A percentile compares a stretch with the other conserved stretches of the same genome.
Evolutionary conservation across 2,329 filamentous ascomycete genomes (phyloP).

Genomic region (Triangularia verruculosa): DNA sequence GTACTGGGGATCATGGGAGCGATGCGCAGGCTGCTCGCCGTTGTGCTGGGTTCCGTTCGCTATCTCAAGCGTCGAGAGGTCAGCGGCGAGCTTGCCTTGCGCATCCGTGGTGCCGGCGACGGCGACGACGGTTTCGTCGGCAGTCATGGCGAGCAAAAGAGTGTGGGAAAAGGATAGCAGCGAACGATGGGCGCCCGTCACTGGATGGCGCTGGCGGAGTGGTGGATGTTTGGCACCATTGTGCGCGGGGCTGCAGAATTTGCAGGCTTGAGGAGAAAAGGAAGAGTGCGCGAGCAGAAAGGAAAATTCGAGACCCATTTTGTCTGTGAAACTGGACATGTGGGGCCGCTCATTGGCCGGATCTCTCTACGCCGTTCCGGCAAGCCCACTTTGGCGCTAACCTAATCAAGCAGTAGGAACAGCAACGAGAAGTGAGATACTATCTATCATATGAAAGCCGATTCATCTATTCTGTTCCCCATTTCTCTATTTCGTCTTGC

Average conservation of each 20-base stretch:
- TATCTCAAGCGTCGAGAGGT: conserved; percentile 28
- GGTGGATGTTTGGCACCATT: neutral
- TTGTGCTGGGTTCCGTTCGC: conserved; percentile 16
- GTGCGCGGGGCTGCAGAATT: conserved; percentile 11
- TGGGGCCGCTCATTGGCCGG: conserved; percentile 1
- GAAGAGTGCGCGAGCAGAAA: conserved; percentile 1
- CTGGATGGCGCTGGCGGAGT: conserved; percentile 17
- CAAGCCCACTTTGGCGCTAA: neutral
- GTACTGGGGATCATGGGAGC: conserved; percentile 66
- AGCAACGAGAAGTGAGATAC: no score
- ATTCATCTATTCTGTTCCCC: neutral
- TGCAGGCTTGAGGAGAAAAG: conserved; percentile 12
- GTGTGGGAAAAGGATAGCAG: conserved; percentile 21
- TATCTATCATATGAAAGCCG: neutral
- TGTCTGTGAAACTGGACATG: neutral
- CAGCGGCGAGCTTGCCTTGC: conserved; percentile 24
- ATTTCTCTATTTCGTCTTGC: conserved; percentile 23
- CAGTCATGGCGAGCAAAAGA: conserved; percentile 21
- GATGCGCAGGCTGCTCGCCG: conserved; percentile 27
- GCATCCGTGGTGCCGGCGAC: conserved; percentile 6
- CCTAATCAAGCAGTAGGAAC: neutral
- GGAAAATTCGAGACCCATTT: conserved; percentile 10
- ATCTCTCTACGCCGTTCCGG: conserved; percentile 3
- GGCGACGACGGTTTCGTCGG: conserved; percentile 11
- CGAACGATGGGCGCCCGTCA: conserved; percentile 28